Evolutionary conservation across 2,329 filamentous ascomycete species (phyloP), one percentile per base, ranked within the genome.

Genomic region (Fusarium goolgardi): DNA sequence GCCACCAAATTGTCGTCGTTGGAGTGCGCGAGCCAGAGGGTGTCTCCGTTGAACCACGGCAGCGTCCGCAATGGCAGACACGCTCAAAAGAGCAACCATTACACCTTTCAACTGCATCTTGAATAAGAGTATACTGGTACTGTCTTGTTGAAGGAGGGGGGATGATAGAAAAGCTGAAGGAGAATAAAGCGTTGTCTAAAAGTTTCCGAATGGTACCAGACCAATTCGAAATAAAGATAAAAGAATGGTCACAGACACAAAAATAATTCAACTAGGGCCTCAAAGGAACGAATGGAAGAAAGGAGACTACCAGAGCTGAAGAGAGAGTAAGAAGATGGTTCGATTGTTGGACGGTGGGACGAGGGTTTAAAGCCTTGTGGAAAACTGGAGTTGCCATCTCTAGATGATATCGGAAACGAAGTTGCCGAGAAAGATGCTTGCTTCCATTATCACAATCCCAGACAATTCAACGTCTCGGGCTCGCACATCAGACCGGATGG

Each of bases 101-200:
- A 84, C 72, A 62, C 78, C 79, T 76, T 86, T 85, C 74, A 86
- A 74, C 74, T 85, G 81, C 85, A 87, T 88, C 47, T 72, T 84
- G 80, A 46, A 56, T 45, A 63, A 63, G 57, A 57, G 46, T 60
- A 63, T 44, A 21, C 55, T 34, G 39, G 47, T 49, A 29, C 71
- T 73, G 74, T 45, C 31, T 73, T 73, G 74, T 70, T 69, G 65
- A 62, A 70, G 60, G 59, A 62, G 31, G 39, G 55, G 47, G 21
- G 39, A 63, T 16, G 43, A 47, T 63, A 67, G 60, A 55, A 57
- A 40, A 37, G 60, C 40, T 32, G 21, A 46, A 58, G 54, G 40
- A 54, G 60, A 65, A 59, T 56, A 43, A 53, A 54, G 55, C 54
- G 51, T 53, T 58, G 64, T 57, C 39, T 54, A 71, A 72, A 47